A percentile compares a stretch with the other conserved stretches of the same genome.
These are phyloP conservation scores for Fusarium sp. DNA, from an alignment of 2,329 filamentous ascomycete genomes.

Conservation along the genomic window DNA sequence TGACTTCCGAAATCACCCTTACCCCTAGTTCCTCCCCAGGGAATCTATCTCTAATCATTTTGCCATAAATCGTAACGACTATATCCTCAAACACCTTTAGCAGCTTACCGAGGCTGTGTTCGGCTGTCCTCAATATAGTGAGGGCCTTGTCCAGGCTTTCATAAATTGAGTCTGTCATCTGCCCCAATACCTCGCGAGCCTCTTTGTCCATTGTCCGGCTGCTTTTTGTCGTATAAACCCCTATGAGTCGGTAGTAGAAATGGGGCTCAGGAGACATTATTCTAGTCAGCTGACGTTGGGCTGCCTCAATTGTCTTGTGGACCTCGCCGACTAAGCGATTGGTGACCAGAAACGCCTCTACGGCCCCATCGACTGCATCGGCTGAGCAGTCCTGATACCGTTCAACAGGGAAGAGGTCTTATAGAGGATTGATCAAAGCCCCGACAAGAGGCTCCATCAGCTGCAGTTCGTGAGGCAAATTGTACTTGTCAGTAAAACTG, in stretches of 20 bases:
- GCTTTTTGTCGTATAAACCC: not conserved
- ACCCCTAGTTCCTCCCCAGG: not conserved
- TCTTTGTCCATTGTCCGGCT: not conserved
- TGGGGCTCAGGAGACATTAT: not conserved
- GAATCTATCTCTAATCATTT: not conserved
- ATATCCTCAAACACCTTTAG: not conserved
- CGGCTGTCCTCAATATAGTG: not conserved
- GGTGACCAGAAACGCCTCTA: not conserved
- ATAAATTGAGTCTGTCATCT: not conserved
- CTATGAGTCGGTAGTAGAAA: not conserved
- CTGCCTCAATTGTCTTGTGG: not conserved
- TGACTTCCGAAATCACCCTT: not conserved
- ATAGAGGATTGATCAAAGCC: not conserved
- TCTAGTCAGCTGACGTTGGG: not conserved
- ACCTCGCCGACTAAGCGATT: not conserved
- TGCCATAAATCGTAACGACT: not conserved
- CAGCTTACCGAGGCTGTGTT: not conserved
- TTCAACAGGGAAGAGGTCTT: rapidly evolving
- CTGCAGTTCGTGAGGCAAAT: not conserved
- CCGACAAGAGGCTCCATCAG: not conserved
- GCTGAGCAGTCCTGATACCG: not conserved
- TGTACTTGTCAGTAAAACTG: not conserved
- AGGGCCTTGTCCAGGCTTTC: not conserved
- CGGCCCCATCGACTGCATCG: not conserved
- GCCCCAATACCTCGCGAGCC: not conserved